Percentiles rank a stretch among this genome's conserved stretches.
These are phyloP conservation scores for Penicillium sp. DNA, from an alignment of 2,329 filamentous ascomycete genomes.

Conservation along the genomic window DNA sequence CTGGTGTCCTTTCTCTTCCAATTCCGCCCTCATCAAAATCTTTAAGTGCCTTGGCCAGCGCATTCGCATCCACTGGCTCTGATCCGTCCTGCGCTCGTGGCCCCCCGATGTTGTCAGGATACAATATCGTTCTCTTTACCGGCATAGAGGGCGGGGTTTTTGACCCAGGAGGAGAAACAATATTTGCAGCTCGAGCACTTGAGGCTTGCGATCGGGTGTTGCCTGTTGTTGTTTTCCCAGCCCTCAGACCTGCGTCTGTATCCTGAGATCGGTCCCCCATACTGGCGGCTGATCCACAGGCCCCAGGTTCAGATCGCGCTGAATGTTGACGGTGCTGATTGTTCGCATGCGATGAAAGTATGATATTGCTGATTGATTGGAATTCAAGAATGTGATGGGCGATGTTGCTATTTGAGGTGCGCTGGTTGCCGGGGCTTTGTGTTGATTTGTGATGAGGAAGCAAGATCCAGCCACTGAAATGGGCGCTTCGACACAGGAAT, in stretches of 20 bases:
- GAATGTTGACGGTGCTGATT: background rate
- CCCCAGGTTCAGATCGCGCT: slow-evolving; percentile 13
- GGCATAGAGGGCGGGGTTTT: slow-evolving; percentile 61
- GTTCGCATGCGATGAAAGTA: slow-evolving; percentile 14
- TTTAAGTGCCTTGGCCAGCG: slow-evolving; percentile 61
- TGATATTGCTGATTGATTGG: background rate
- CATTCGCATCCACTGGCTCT: slow-evolving; percentile 60
- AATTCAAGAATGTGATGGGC: background rate
- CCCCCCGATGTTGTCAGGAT: slow-evolving; percentile 29
- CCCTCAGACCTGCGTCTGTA: slow-evolving; percentile 17
- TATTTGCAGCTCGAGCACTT: slow-evolving; percentile 33
- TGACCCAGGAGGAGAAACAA: slow-evolving; percentile 55
- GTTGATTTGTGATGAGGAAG: slow-evolving; percentile 1
- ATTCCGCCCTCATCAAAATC: slow-evolving; percentile 62
- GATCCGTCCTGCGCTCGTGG: slow-evolving; percentile 36
- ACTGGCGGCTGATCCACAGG: slow-evolving; percentile 13
- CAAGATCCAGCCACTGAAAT: background rate
- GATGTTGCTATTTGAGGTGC: slow-evolving; percentile 6
- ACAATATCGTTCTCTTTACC: slow-evolving; percentile 46
- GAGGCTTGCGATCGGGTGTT: slow-evolving; percentile 27
- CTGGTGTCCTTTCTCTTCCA: slow-evolving; percentile 62
- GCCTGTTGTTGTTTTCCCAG: slow-evolving; percentile 17
- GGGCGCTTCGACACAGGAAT: slow-evolving; percentile 10
- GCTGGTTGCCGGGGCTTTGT: background rate
- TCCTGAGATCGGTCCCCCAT: slow-evolving; percentile 24